Evolutionary conservation across 352 stramenopile genomes (phyloP).

Genomic region (Phytophthora melonis): DNA sequence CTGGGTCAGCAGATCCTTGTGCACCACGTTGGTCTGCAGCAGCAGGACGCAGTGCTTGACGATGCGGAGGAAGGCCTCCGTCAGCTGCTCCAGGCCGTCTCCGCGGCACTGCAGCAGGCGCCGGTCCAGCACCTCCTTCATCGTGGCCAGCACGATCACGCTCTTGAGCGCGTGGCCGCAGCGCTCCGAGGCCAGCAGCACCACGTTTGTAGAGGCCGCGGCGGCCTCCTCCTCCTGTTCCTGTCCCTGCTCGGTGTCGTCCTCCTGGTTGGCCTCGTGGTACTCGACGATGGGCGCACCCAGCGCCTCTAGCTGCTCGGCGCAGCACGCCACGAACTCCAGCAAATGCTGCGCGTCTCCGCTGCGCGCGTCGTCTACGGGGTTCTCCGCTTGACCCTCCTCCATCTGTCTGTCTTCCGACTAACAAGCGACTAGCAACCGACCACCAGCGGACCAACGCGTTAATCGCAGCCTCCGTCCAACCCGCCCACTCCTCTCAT

Average conservation of each 20-base stretch:
- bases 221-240: slow-evolving; percentile 22
- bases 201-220: slow-evolving; percentile 62
- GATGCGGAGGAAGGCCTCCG: slow-evolving; percentile 50
- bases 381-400: slow-evolving; percentile 33
- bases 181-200: slow-evolving; percentile 79
- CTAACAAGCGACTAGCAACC: too few relatives aligned
- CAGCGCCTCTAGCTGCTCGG: slow-evolving; percentile 62
- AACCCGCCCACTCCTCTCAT: too few relatives aligned
- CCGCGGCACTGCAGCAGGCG: slow-evolving; percentile 37
- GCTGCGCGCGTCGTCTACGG: slow-evolving; percentile 18
- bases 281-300: slow-evolving; percentile 62
- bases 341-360: slow-evolving; percentile 41
- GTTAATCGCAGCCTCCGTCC: too few relatives aligned
- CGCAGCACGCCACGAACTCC: slow-evolving; percentile 62
- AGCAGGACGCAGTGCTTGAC: slow-evolving; percentile 69
- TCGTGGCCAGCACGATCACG: slow-evolving; percentile 67
- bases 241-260: slow-evolving; percentile 11
- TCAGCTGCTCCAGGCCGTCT: slow-evolving; percentile 15
- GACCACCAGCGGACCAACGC: too few relatives aligned
- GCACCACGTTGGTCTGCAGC: slow-evolving; percentile 73
- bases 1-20: slow-evolving; percentile 85
- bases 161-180: slow-evolving; percentile 78
- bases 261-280: slow-evolving; percentile 23
- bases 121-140: slow-evolving; percentile 65
- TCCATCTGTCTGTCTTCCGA: too few relatives aligned